Percentiles rank a stretch among this genome's conserved stretches.
These are phyloP conservation scores for Hypoxylon intermedium DNA, from an alignment of 495 filamentous ascomycete species.

Conservation along the genomic window DNA sequence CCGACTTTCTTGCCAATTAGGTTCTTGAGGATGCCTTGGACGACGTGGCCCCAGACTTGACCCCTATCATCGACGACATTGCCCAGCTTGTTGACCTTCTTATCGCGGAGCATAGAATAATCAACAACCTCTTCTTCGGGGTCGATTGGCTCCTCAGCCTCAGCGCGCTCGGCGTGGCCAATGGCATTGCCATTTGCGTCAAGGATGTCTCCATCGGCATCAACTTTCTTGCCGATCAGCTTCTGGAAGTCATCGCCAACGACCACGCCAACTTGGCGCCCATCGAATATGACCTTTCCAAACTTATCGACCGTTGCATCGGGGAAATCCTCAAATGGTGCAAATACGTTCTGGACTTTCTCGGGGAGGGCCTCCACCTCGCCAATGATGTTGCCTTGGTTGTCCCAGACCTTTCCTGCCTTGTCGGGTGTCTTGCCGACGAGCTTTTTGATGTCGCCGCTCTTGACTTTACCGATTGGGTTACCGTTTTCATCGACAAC, in stretches of 20 bases:
- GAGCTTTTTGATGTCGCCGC: conserved; percentile 72
- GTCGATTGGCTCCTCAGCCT: conserved; percentile 52
- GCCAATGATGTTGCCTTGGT: conserved; percentile 74
- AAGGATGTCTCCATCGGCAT: conserved; percentile 69
- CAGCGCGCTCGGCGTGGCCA: conserved; percentile 62
- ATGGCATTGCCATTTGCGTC: conserved; percentile 67
- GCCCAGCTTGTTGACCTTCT: conserved; percentile 79
- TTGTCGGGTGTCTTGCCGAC: conserved; percentile 71
- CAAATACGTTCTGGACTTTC: conserved; percentile 62
- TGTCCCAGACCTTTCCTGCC: conserved; percentile 78
- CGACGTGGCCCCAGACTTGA: conserved; percentile 71
- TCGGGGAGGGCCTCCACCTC: conserved; percentile 78
- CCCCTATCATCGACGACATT: conserved; percentile 77
- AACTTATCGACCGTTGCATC: conserved; percentile 72
- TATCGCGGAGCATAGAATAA: conserved; percentile 68
- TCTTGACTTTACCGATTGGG: conserved; percentile 70
- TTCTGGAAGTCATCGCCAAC: conserved; percentile 72
- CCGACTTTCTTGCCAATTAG: conserved; percentile 73
- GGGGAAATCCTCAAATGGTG: conserved; percentile 78
- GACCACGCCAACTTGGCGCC: conserved; percentile 69
- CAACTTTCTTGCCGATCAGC: conserved; percentile 62
- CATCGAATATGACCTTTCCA: conserved; percentile 77
- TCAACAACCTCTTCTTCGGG: conserved; percentile 58
- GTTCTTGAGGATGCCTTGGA: conserved; percentile 71
- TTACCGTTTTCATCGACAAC: conserved; percentile 74